Evolutionary conservation across 805 yeast species (phyloP), one percentile per base, ranked within the genome.

Genomic region (Suhomyces sp.): DNA sequence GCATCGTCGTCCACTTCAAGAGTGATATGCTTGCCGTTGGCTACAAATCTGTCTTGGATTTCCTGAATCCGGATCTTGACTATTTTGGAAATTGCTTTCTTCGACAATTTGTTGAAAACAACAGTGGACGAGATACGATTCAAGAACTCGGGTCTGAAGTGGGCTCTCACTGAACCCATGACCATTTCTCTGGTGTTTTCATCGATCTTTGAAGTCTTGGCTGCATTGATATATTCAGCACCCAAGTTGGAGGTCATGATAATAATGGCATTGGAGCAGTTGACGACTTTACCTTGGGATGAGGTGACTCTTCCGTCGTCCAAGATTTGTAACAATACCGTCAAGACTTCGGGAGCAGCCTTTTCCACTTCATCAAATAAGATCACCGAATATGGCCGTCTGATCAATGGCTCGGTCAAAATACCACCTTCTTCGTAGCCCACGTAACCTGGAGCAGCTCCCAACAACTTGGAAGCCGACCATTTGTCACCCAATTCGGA

Each of bases 341-440:
- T 94, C 65, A 93, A 77, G 2, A 94, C 99, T 68, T 93, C 98
- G 1, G 99, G 99, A 6, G 97, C 97, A 15, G 99, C 99, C 72
- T 94, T 94, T 67, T 94, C 99, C 51, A 94, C 97, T 75, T 94
- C 99, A 72, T 94, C 99, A 65, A 94, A 94, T 55, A 94, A 78
- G 40, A 94, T 80, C n/a, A 94, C 99, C 5, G 97, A 89, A 73
- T 94, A 94, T 51, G 99, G 99, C 55, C 87, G 86, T 64, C 97
- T 82, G 55, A 89, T 80, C 51, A 94, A 78, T 58, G 94, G 96
- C 63, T 94, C 96, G 5, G 99, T 94, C 59, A 94, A 79, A 60
- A 93, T 82, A 58, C 99, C 99, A 68, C 99, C 99, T 69, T 94
- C 97, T 67, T 92, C 97, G 69, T 88, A 96, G 39, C 99, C 99